Percentiles rank a stretch among this genome's conserved stretches.
Evolutionary conservation across 805 yeast genomes (phyloP).

Genomic region (Metschnikowia chrysomelidarum): DNA sequence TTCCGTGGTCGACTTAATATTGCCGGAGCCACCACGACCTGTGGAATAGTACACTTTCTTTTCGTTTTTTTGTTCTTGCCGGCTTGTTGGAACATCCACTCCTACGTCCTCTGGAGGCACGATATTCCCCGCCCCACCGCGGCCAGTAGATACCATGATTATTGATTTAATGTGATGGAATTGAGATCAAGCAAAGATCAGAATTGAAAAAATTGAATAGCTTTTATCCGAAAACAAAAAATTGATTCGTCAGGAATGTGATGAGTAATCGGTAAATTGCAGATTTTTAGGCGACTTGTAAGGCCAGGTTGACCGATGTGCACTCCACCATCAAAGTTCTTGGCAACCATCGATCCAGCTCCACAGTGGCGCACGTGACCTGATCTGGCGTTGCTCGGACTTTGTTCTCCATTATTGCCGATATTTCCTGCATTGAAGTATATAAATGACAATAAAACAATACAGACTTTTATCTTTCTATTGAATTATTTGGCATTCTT

Average conservation of each 20-base stretch:
- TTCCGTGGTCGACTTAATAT: slow-evolving; percentile 45
- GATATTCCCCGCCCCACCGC: slow-evolving; percentile 42
- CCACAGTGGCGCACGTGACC: slow-evolving; percentile 10
- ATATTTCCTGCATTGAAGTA: too few relatives aligned
- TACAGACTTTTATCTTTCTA: too few relatives aligned
- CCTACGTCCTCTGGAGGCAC: slow-evolving; percentile 12
- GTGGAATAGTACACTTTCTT: slow-evolving; percentile 52
- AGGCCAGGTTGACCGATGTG: too few relatives aligned
- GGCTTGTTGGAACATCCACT: slow-evolving; percentile 8
- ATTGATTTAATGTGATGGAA: neutral
- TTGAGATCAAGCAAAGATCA: too few relatives aligned
- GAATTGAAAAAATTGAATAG: too few relatives aligned
- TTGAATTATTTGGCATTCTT: too few relatives aligned
- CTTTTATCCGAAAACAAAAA: too few relatives aligned
- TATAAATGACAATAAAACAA: too few relatives aligned
- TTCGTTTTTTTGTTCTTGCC: slow-evolving; percentile 20
- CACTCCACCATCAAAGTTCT: slow-evolving; percentile 1
- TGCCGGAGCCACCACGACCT: slow-evolving; percentile 81
- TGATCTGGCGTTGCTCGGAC: slow-evolving; percentile 7
- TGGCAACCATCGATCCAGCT: slow-evolving; percentile 4
- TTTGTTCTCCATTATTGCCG: slow-evolving; percentile 1
- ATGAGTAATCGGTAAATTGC: too few relatives aligned
- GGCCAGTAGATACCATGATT: slow-evolving; percentile 30
- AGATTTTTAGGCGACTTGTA: too few relatives aligned
- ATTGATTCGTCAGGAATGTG: too few relatives aligned